These are phyloP conservation scores for Calocybe cyanea DNA, from an alignment of 768 basidiomycete genomes.

Conservation along the genomic window DNA sequence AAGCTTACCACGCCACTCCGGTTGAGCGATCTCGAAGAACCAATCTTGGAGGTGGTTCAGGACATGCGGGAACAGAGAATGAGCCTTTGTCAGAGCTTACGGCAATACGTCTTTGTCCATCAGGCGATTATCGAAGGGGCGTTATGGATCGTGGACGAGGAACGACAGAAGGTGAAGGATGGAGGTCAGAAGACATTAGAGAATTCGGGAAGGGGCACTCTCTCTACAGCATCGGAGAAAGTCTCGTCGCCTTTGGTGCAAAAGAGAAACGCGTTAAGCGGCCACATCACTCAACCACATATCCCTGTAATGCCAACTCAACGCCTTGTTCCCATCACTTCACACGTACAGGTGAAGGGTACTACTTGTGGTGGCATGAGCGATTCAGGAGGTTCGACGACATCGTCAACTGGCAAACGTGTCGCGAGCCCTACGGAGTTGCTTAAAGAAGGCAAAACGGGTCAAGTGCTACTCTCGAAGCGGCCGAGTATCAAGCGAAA, in stretches of 20 bases:
- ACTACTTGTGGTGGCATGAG: slow-evolving; percentile 3
- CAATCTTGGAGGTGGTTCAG: slow-evolving; percentile 79
- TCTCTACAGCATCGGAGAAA: not conserved
- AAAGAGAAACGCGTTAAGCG: not conserved
- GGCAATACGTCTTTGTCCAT: slow-evolving; percentile 95
- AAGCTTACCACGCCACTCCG: slow-evolving; percentile 47
- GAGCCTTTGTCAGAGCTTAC: slow-evolving; percentile 91
- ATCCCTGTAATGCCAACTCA: slow-evolving; percentile 4
- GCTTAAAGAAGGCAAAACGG: slow-evolving; percentile 54
- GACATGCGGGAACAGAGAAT: slow-evolving; percentile 96
- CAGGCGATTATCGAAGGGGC: slow-evolving; percentile 80
- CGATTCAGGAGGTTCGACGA: slow-evolving; percentile 16
- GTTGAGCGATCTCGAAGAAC: slow-evolving; percentile 65
- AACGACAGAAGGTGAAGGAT: slow-evolving; percentile 34
- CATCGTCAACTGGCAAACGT: slow-evolving; percentile 53
- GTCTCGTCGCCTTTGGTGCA: not conserved
- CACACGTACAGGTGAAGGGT: slow-evolving; percentile 1
- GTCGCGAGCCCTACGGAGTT: slow-evolving; percentile 71
- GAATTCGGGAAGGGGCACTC: too few species aligned
- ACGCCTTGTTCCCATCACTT: not conserved
- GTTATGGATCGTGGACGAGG: slow-evolving; percentile 73
- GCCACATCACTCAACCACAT: slow-evolving; percentile 1
- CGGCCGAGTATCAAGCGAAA: slow-evolving; percentile 64
- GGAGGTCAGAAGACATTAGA: too few species aligned
- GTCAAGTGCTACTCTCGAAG: slow-evolving; percentile 55